Conservation (phyloP, 345 rosid genomes). For the Citrus mangshanensis region DNA sequence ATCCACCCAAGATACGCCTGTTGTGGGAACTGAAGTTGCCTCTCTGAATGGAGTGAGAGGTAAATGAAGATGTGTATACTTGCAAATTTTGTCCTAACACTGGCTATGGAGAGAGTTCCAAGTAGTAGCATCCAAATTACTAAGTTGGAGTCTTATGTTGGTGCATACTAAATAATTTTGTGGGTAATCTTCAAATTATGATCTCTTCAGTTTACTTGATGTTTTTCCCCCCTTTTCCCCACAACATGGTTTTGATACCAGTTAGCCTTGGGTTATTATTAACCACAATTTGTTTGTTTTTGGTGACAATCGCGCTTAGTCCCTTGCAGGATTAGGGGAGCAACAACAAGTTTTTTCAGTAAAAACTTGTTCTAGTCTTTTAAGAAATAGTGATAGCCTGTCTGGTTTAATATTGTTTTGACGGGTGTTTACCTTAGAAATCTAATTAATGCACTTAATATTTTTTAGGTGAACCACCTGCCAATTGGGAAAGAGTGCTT, state of each 20-base stretch:
- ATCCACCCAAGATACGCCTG: slow-evolving; percentile 13
- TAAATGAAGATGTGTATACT: slow-evolving; percentile 4
- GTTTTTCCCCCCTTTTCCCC: too few species aligned
- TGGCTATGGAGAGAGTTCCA: not conserved
- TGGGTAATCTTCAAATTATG: not conserved
- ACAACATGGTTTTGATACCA: not conserved
- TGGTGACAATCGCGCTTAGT: not conserved
- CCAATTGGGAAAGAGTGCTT: slow-evolving; percentile 62
- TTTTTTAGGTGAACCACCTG: slow-evolving; percentile 28
- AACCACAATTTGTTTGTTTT: too few species aligned
- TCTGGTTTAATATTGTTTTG: not conserved
- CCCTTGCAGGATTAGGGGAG: too few species aligned
- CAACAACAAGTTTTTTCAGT: too few species aligned
- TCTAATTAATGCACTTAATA: not conserved
- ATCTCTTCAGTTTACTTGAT: too few species aligned
- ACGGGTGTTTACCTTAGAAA: not conserved
- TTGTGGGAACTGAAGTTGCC: slow-evolving; percentile 19
- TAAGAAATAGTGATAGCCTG: not conserved
- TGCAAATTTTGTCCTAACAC: not conserved
- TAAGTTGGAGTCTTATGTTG: not conserved
- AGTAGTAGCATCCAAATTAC: not conserved
- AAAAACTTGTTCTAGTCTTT: not conserved
- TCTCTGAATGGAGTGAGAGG: slow-evolving; percentile 30
- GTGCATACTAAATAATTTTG: not conserved
- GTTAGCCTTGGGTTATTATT: not conserved